A percentile compares a stretch with the other conserved stretches of the same genome.
Evolutionary conservation across 495 filamentous ascomycete genomes (phyloP).

Genomic region (Penicillium cosmopolitanum): DNA sequence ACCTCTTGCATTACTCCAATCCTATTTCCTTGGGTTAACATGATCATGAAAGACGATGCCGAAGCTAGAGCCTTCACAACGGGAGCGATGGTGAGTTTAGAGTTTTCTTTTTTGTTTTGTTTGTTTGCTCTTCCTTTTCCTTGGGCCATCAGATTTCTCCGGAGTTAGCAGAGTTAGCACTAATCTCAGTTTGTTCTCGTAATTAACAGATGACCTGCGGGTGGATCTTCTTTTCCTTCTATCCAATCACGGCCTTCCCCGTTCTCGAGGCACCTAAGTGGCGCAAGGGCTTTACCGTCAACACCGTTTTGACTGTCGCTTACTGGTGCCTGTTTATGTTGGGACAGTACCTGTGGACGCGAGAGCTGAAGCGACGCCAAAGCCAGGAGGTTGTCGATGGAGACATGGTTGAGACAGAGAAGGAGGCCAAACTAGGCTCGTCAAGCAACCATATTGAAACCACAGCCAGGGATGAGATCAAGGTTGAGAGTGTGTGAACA

Average conservation of each 20-base stretch:
- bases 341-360: slow-evolving; percentile 23
- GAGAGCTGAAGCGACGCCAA: slow-evolving; percentile 12
- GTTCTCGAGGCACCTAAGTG: slow-evolving; percentile 24
- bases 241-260: slow-evolving; percentile 23
- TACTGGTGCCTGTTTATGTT: slow-evolving; percentile 22
- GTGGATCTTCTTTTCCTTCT: slow-evolving; percentile 26
- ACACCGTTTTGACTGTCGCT: slow-evolving; percentile 18
- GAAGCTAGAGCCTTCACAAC: slow-evolving; percentile 23
- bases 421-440: background rate
- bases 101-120: background rate
- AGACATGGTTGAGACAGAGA: slow-evolving; percentile 5
- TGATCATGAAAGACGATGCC: slow-evolving; percentile 24
- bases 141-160: background rate
- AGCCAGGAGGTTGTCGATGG: slow-evolving; percentile 10
- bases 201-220: slow-evolving; percentile 21
- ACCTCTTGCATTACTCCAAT: slow-evolving; percentile 25
- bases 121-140: background rate
- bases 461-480: background rate
- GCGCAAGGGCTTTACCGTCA: slow-evolving; percentile 22
- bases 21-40: slow-evolving; percentile 24
- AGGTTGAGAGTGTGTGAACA: background rate
- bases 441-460: background rate
- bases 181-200: background rate
- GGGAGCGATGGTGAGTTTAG: slow-evolving; percentile 22
- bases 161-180: background rate